phyloP scores from a whole-genome alignment of 1,139 yeast species.

The Blastobotrys indianensis region DNA sequence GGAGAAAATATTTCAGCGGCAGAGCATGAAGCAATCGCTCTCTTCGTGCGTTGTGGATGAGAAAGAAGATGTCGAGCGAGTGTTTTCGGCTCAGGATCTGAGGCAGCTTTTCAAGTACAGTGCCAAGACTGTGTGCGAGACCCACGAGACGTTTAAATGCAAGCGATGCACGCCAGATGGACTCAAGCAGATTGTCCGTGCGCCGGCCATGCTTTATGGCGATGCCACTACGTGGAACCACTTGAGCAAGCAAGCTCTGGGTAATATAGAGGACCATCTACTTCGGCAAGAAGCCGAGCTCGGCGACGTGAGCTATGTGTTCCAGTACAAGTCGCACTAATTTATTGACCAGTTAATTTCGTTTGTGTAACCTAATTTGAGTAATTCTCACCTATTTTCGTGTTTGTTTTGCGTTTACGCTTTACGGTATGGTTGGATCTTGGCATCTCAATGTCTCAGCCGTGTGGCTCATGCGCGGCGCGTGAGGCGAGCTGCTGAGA shows the following conservation, averaged over 20 bases:
- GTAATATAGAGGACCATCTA: constrained; percentile 65
- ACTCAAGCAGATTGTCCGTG: constrained; percentile 51
- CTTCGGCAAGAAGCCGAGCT: constrained; percentile 65
- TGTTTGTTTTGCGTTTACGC: too few relatives aligned
- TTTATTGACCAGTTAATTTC: too few relatives aligned
- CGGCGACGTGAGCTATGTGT: constrained; percentile 75
- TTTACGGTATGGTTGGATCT: too few relatives aligned
- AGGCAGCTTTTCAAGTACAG: constrained; percentile 70
- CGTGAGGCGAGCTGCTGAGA: too few relatives aligned
- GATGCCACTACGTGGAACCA: constrained; percentile 99
- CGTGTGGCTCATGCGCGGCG: too few relatives aligned
- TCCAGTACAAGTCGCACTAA: constrained; percentile 88
- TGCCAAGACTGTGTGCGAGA: constrained; percentile 69
- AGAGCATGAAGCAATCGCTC: constrained; percentile 88
- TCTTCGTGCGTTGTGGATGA: constrained; percentile 97
- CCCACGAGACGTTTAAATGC: constrained; percentile 90
- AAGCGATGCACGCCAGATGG: constrained; percentile 63
- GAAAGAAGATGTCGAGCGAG: constrained; percentile 87
- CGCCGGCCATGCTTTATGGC: constrained; percentile 93
- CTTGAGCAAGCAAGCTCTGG: constrained; percentile 55
- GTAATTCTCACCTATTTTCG: too few relatives aligned
- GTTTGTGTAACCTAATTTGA: too few relatives aligned
- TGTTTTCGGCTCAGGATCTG: constrained; percentile 77
- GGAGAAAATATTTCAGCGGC: constrained; percentile 93
- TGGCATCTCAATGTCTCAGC: too few relatives aligned